Conservation (phyloP, 768 basidiomycete species). For the Lentinula sp. region DNA sequence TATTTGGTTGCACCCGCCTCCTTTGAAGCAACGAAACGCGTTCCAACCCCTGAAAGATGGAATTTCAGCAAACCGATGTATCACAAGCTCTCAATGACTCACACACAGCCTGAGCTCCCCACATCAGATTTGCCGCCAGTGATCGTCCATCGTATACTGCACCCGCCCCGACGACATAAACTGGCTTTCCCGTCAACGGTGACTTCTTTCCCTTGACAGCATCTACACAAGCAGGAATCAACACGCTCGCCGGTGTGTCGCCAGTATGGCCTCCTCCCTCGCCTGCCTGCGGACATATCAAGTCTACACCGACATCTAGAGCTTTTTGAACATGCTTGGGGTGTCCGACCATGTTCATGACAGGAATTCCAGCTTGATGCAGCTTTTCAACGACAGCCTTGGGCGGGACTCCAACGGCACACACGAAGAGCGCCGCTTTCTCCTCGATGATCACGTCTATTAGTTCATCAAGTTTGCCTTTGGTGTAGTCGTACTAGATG, state of each 20-base stretch:
- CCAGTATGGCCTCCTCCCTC: slow-evolving; percentile 88
- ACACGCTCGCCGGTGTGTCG: slow-evolving; percentile 51
- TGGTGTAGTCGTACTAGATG: slow-evolving; percentile 78
- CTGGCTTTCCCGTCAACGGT: slow-evolving; percentile 73
- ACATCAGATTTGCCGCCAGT: slow-evolving; percentile 81
- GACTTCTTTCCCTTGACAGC: slow-evolving; percentile 70
- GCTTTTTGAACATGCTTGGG: slow-evolving; percentile 84
- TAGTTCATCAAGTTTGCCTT: slow-evolving; percentile 76
- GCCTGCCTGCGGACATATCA: slow-evolving; percentile 92
- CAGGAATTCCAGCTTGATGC: slow-evolving; percentile 77
- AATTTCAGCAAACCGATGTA: background rate
- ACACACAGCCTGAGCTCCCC: slow-evolving; percentile 87
- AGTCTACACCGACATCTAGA: slow-evolving; percentile 77
- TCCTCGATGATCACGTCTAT: slow-evolving; percentile 92
- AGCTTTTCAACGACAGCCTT: slow-evolving; percentile 72
- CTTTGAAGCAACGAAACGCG: slow-evolving; percentile 76
- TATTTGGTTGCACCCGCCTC: slow-evolving; percentile 80
- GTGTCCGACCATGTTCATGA: slow-evolving; percentile 98
- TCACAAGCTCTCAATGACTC: slow-evolving; percentile 32
- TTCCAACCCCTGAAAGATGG: slow-evolving; percentile 58
- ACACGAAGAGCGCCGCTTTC: slow-evolving; percentile 84
- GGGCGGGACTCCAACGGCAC: slow-evolving; percentile 85
- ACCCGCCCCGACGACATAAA: slow-evolving; percentile 89
- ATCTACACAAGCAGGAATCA: slow-evolving; percentile 90
- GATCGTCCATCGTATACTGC: slow-evolving; percentile 87